Evolutionary conservation across 2,329 filamentous ascomycete species (phyloP), one percentile per base, ranked within the genome.

Genomic region (Trichoderma arundinaceum): DNA sequence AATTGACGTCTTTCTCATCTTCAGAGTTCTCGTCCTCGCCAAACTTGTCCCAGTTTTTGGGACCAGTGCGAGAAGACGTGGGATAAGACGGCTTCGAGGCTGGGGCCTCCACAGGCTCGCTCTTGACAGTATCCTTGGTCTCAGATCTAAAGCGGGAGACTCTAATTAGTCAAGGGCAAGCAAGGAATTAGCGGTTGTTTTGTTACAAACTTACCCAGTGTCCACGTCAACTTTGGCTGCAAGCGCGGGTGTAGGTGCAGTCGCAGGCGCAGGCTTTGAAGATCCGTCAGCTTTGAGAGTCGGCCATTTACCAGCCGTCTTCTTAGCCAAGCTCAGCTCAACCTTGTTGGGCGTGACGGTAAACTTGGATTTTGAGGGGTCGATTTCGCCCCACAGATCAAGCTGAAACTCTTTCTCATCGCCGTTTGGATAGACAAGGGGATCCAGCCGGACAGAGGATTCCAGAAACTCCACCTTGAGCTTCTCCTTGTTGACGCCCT

Each of bases 41-140:
- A 1, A 97, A 74, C 68, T 88, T 91, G 75, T 99, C 95, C 95
- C 95, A 99, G 78, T 99, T 86, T 79, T 96, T 97, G 3, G 91
- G 87, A 0, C 94, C 94, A 1, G 80, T 84, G 68, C 88, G 90
- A 12, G 94, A 95, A 0, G 94, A 97, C 0, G 93, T 94, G 1
- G 95, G 94, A 75, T 98, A 97, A 0, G 83, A 78, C 0, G 90
- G 91, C 15, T 61, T 75, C 13, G 35, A 66, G 62, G 65, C 46
- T 28, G 13, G 7, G 9, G 48, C n/a, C 54, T 46, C 68, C 57
- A 12, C 64, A 35, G 15, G 22, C n/a, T 33, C 17, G 15, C 67
- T 22, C 6, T 69, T 32, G 63, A 22, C 13, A 13, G 39, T 64
- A 54, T 65, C 13, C 2, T 38, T 33, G 6, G 62, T 17, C 35